phyloP scores from a whole-genome alignment of 768 basidiomycete genomes.

The Mycena galopus region DNA sequence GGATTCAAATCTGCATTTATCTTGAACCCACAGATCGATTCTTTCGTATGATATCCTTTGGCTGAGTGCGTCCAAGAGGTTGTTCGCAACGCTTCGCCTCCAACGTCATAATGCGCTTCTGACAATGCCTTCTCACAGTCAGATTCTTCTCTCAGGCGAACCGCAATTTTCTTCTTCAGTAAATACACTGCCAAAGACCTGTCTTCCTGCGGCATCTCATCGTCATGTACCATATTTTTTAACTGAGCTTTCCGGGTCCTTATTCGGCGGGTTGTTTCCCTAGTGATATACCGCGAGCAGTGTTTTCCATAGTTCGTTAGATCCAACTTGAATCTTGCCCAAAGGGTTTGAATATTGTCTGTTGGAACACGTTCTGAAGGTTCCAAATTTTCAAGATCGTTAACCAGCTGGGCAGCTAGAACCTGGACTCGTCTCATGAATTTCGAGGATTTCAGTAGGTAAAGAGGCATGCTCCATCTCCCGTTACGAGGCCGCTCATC shows the following conservation, averaged over 20 bases:
- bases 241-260: too few relatives aligned
- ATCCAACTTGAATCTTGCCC: neutral
- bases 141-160: neutral
- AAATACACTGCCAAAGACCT: neutral
- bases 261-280: neutral
- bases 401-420: neutral
- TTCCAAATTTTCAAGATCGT: neutral
- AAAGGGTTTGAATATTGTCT: neutral
- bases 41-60: neutral
- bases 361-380: neutral
- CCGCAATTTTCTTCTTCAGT: neutral
- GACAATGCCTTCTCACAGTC: neutral
- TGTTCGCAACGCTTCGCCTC: neutral
- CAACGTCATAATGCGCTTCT: neutral
- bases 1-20: too few relatives aligned
- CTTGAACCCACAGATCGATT: neutral
- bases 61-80: neutral
- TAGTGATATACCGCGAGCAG: neutral
- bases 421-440: constrained; percentile 1
- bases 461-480: neutral
- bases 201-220: neutral
- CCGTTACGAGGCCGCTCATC: neutral
- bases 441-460: neutral
- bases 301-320: neutral
- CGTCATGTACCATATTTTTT: neutral